Percentiles rank a stretch among this genome's conserved stretches.
These are phyloP conservation scores for Malbranchea zuffiana DNA, from an alignment of 2,329 filamentous ascomycete genomes.

Conservation along the genomic window DNA sequence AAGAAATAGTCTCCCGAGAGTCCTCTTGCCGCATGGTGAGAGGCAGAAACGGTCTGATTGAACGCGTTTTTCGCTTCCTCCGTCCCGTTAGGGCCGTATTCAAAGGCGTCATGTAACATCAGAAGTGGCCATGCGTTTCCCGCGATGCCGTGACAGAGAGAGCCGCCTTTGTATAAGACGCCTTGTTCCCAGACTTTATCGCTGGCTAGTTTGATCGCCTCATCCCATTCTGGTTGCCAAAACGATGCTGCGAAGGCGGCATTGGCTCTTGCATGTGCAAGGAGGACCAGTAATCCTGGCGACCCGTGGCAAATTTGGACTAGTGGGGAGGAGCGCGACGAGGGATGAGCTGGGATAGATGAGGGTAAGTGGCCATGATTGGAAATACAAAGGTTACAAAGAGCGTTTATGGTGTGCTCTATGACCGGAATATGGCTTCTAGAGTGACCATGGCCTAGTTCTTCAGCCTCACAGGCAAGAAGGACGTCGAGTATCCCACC, in stretches of 20 bases:
- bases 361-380: constrained; percentile 31
- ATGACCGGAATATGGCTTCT: constrained; percentile 24
- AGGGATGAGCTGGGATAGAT: constrained; percentile 24
- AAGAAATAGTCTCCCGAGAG: constrained; percentile 29
- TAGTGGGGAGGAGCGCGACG: constrained; percentile 21
- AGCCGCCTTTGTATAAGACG: constrained; percentile 32
- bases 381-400: constrained; percentile 28
- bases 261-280: constrained; percentile 26
- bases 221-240: constrained; percentile 32
- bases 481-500: constrained; percentile 30
- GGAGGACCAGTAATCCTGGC: constrained; percentile 29
- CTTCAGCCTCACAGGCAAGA: constrained; percentile 25
- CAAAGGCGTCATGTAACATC: constrained; percentile 27
- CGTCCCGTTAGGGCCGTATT: constrained; percentile 22
- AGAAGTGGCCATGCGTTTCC: constrained; percentile 34
- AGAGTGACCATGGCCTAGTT: constrained; percentile 19
- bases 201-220: constrained; percentile 24
- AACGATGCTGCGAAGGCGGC: constrained; percentile 18
- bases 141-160: constrained; percentile 33
- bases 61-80: constrained; percentile 19
- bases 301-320: constrained; percentile 35
- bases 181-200: constrained; percentile 34
- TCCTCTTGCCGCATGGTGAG: constrained; percentile 10
- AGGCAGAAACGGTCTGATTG: constrained; percentile 12
- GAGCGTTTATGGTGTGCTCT: constrained; percentile 27